Percentiles rank a stretch among this genome's conserved stretches.
Conservation (phyloP, 148 eudicot genomes). For the Rhododendron williamsianum region DNA sequence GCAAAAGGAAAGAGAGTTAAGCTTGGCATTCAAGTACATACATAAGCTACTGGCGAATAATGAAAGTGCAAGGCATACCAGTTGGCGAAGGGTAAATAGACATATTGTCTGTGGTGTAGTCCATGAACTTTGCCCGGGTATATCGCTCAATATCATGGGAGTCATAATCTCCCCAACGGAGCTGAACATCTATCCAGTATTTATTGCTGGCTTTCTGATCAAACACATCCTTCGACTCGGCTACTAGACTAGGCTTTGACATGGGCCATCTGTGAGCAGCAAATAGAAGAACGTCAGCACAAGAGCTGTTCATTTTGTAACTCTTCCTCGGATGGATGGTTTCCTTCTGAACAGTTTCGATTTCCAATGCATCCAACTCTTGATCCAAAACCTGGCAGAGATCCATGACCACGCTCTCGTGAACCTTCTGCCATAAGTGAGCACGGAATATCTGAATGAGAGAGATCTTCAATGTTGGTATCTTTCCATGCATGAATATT, state of each 20-base stretch:
- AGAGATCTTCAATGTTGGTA: conserved; percentile 95
- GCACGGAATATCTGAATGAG: conserved; percentile 99
- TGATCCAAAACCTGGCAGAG: conserved; percentile 99
- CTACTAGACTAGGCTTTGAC: conserved; percentile 98
- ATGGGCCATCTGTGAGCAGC: conserved; percentile 99
- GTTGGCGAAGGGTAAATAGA: conserved; percentile 98
- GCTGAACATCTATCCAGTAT: conserved; percentile 98
- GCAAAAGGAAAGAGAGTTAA: conserved; percentile 12
- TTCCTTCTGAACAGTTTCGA: conserved; percentile 98
- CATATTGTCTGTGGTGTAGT: conserved; percentile 99
- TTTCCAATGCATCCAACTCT: conserved; percentile 93
- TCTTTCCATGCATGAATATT: conserved; percentile 98
- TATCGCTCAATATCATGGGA: conserved; percentile 99
- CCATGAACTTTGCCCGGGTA: conserved; percentile 96
- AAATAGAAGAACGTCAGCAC: conserved; percentile 94
- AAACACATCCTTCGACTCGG: conserved; percentile 97
- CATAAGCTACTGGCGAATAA: not conserved
- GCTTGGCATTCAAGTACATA: not conserved
- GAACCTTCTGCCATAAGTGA: conserved; percentile 99
- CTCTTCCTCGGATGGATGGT: conserved; percentile 99
- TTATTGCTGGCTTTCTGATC: conserved; percentile 98
- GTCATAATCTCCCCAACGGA: conserved; percentile 99
- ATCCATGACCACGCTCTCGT: conserved; percentile 99
- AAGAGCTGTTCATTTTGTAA: conserved; percentile 98
- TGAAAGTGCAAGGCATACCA: conserved; percentile 24